Evolutionary conservation across 2,329 filamentous ascomycete genomes (phyloP), one percentile per base, ranked within the genome.

Genomic region (Ambrosiella beaveri): DNA sequence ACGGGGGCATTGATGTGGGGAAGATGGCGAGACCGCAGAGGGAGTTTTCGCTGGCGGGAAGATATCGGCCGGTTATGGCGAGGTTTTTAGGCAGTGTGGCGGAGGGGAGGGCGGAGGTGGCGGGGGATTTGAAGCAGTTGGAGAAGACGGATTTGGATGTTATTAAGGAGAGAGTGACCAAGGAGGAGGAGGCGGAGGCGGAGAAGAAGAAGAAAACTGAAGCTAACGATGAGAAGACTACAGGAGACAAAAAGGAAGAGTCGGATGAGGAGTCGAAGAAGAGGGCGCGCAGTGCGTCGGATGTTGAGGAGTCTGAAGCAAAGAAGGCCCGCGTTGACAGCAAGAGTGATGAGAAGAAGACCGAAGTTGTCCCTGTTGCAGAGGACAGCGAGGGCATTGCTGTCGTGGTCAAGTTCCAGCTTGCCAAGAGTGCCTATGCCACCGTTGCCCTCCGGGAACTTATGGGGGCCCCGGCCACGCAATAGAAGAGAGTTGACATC

Each of bases 21-120:
- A 77, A 88, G 62, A 97, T 98, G 93, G 82, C 87, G 11, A 81
- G 91, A 15, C 78, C 79, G 56, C 88, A 90, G 71, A 85, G 85
- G 66, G 93, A 97, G 65, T 85, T 93, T 66, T 95, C 87, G 68
- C 75, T 98, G 1, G 87, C 85, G 54, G 94, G 93, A 1, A 81
- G 85, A 35, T 98, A 98, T 70, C 81, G 93, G 62, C 93, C 91
- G 69, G 67, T 95, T 36, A 78, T 97, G 64, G 82, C 86, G 39
- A 77, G 78, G 19, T 87, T 89, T 65, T 74, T 82, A 54, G 35
- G 27, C 5, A 27, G n/a, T 7, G 36, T 12, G 35, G 35, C 51
- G 5, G 51, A 53, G 17, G 35, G 51, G n/a, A 13, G 35, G 27
- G 77, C 80, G 1, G 82, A 78, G 65, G 71, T 74, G 4, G 66